Evolutionary conservation across 2,329 filamentous ascomycete genomes (phyloP).

Genomic region (Tolypocladium inflatum): DNA sequence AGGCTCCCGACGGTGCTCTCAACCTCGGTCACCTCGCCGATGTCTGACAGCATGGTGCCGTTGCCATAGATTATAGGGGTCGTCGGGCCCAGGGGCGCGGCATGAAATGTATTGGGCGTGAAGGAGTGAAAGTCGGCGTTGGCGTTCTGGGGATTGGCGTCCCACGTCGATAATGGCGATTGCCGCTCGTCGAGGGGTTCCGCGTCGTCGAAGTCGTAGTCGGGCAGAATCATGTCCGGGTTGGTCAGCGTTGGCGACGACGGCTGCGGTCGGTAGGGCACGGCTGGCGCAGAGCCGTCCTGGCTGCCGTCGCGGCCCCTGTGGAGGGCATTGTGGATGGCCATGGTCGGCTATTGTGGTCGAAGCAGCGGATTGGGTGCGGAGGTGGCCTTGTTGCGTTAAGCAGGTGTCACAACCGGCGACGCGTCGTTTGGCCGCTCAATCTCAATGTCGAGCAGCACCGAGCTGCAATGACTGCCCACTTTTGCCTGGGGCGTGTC

Average conservation of each 20-base stretch:
- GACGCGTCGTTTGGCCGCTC: not conserved
- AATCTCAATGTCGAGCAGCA: not conserved
- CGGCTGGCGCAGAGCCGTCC: conserved; percentile 14
- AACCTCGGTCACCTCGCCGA: conserved; percentile 47
- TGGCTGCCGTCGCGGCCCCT: conserved; percentile 18
- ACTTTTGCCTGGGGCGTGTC: not conserved
- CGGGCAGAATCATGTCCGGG: conserved; percentile 87
- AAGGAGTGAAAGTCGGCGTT: conserved; percentile 32
- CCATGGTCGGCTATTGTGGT: conserved; percentile 12
- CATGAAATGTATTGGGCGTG: conserved; percentile 26
- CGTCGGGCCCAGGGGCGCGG: conserved; percentile 38
- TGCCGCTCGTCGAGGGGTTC: conserved; percentile 42
- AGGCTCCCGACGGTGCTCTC: conserved; percentile 37
- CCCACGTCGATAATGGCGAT: conserved; percentile 43
- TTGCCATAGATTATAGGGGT: conserved; percentile 62
- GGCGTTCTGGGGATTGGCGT: conserved; percentile 27
- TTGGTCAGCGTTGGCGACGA: conserved; percentile 84
- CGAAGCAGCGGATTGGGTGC: not conserved
- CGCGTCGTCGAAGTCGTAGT: conserved; percentile 45
- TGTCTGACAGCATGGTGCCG: conserved; percentile 60
- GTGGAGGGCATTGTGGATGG: conserved; percentile 16
- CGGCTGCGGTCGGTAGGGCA: conserved; percentile 40
- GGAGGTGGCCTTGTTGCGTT: not conserved
- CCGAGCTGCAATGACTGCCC: too few relatives aligned
- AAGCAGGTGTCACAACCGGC: not conserved